Evolutionary conservation across 805 yeast genomes (phyloP).

Genomic region (Lipomyces spencermartinsiae): DNA sequence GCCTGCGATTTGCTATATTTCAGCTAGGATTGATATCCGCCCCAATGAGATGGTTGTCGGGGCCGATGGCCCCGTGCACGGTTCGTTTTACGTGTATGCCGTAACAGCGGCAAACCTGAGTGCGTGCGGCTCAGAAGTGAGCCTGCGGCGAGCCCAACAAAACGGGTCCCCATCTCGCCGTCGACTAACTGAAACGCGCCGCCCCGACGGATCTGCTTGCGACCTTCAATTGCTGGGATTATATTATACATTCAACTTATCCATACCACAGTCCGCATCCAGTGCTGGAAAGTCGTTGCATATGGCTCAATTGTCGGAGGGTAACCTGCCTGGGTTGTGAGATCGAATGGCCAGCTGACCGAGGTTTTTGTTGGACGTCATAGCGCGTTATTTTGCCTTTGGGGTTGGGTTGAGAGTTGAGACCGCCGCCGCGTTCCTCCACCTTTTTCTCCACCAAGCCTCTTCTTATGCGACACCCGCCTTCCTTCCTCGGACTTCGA

Average conservation of each 20-base stretch:
- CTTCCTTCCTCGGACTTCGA: no score
- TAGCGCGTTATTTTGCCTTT: neutral
- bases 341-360: no score
- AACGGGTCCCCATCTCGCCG: neutral
- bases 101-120: neutral
- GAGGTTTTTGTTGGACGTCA: slow-evolving; percentile 7
- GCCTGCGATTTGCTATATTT: neutral
- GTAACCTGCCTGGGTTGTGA: no score
- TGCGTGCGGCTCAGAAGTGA: neutral
- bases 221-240: no score
- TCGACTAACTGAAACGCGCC: neutral
- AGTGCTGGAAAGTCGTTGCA: no score
- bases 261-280: no score
- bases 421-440: neutral
- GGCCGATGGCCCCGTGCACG: neutral
- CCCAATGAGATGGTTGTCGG: neutral
- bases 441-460: neutral
- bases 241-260: no score
- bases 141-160: neutral
- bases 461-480: no score
- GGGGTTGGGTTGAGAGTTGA: neutral
- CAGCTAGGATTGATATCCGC: neutral
- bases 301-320: no score
- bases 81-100: neutral
- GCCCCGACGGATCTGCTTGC: no score